These are phyloP conservation scores for Macrolepiota fuliginosa DNA, from an alignment of 768 basidiomycete species.

Conservation along the genomic window DNA sequence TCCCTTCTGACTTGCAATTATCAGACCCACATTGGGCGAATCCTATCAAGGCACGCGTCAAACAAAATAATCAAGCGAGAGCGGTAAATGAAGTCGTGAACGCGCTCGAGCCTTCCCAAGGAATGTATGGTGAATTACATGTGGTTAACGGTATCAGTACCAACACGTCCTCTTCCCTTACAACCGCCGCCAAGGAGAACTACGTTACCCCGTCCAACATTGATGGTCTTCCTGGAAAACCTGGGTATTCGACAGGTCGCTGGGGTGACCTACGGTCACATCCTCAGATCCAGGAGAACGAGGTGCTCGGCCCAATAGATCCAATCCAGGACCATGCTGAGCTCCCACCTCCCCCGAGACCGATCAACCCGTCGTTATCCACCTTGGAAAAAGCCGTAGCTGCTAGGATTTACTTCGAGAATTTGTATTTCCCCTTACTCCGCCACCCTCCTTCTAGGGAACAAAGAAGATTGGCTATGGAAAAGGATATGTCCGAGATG, in stretches of 20 bases:
- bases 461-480: conserved; percentile 81
- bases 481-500: conserved; percentile 80
- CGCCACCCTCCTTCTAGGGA: conserved; percentile 85
- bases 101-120: conserved; percentile 58
- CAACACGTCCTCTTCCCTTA: conserved; percentile 66
- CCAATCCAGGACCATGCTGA: conserved; percentile 29
- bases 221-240: conserved; percentile 52
- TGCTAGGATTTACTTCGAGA: conserved; percentile 92
- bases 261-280: conserved; percentile 65
- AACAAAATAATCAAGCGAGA: conserved; percentile 61
- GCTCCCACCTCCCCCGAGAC: conserved; percentile 41
- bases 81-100: conserved; percentile 78
- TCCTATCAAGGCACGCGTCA: conserved; percentile 80
- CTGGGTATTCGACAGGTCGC: conserved; percentile 58
- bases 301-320: conserved; percentile 37
- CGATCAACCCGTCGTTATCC: conserved; percentile 81
- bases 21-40: conserved; percentile 86
- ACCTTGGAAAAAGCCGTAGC: conserved; percentile 94
- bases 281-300: conserved; percentile 62
- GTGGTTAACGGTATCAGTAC: conserved; percentile 80
- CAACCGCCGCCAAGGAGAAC: conserved; percentile 75
- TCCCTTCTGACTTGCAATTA: conserved; percentile 21
- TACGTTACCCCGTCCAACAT: conserved; percentile 37
- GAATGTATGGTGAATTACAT: conserved; percentile 51
- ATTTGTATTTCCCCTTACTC: conserved; percentile 81